These are phyloP conservation scores for Draba incana DNA, from an alignment of 345 rosid genomes.

Conservation along the genomic window DNA sequence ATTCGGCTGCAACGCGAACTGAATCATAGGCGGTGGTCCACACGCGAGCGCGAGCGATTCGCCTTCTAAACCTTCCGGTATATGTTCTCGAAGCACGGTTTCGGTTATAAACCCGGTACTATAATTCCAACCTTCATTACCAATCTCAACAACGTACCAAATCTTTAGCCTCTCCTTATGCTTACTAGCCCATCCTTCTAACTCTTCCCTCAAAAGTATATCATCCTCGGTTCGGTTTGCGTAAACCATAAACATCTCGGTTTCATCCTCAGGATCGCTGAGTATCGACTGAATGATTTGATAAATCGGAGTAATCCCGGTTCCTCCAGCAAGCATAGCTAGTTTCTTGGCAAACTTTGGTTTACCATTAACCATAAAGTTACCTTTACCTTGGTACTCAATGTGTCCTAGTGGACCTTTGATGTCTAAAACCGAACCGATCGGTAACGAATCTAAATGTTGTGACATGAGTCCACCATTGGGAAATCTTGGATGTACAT, in stretches of 20 bases:
- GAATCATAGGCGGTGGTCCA: constrained; percentile 98
- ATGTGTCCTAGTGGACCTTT: constrained; percentile 94
- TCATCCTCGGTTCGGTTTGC: constrained; percentile 91
- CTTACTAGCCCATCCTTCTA: constrained; percentile 76
- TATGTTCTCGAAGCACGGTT: constrained; percentile 62
- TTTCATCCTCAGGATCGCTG: constrained; percentile 74
- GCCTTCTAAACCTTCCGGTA: constrained; percentile 62
- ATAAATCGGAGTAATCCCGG: constrained; percentile 89
- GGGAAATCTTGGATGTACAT: constrained; percentile 75
- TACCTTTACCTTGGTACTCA: constrained; percentile 74
- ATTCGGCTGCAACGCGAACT: constrained; percentile 88
- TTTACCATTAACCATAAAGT: constrained; percentile 73
- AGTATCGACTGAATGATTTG: constrained; percentile 78
- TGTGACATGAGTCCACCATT: constrained; percentile 92
- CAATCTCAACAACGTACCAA: constrained; percentile 80
- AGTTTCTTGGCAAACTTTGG: constrained; percentile 76
- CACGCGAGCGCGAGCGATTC: constrained; percentile 75
- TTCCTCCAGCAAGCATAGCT: constrained; percentile 93
- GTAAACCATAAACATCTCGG: constrained; percentile 83
- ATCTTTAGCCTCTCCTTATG: constrained; percentile 62
- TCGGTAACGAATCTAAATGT: constrained; percentile 61
- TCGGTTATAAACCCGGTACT: constrained; percentile 77
- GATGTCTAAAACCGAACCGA: constrained; percentile 67
- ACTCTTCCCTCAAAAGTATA: constrained; percentile 73
- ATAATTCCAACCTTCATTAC: constrained; percentile 79